phyloP scores from a whole-genome alignment of 1,139 yeast species.

The Tardiomyces blankii region DNA sequence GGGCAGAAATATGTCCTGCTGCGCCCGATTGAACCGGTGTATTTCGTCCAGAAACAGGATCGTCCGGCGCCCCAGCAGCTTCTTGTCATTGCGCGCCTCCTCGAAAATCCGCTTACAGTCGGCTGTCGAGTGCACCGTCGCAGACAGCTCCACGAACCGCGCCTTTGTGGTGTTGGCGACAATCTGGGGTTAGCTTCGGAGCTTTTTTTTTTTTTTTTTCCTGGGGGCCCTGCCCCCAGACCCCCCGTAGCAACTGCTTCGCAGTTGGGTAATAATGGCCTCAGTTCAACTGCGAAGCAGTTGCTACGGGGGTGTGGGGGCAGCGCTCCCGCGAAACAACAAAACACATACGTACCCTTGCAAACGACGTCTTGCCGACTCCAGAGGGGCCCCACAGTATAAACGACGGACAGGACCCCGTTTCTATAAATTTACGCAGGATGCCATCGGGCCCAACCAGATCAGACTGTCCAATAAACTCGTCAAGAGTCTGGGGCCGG shows the following conservation, averaged over 20 bases:
- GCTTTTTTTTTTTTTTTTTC: too few species aligned
- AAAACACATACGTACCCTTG: conserved; percentile 15
- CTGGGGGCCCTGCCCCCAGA: too few species aligned
- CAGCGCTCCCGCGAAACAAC: too few species aligned
- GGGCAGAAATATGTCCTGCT: conserved; percentile 64
- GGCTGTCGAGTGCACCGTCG: conserved; percentile 63
- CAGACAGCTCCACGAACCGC: conserved; percentile 74
- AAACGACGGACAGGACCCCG: conserved; percentile 59
- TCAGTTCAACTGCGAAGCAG: too few species aligned
- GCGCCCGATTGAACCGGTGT: conserved; percentile 80
- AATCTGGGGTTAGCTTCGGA: too few species aligned
- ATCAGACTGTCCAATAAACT: conserved; percentile 80
- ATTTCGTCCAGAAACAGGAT: conserved; percentile 86
- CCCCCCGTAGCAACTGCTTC: too few species aligned
- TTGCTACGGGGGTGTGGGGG: too few species aligned
- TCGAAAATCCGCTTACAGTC: conserved; percentile 65
- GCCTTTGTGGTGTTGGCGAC: conserved; percentile 44
- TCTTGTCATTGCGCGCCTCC: conserved; percentile 58
- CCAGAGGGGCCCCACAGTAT: conserved; percentile 97
- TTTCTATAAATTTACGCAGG: conserved; percentile 52
- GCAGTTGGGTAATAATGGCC: too few species aligned
- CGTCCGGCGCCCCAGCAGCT: conserved; percentile 57
- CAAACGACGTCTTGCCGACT: conserved; percentile 79
- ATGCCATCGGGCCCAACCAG: conserved; percentile 67
- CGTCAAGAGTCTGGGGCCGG: conserved; percentile 63